A percentile compares a stretch with the other conserved stretches of the same genome.
These are phyloP conservation scores for Penicillium decumbens DNA, from an alignment of 2,329 filamentous ascomycete species.

Conservation along the genomic window DNA sequence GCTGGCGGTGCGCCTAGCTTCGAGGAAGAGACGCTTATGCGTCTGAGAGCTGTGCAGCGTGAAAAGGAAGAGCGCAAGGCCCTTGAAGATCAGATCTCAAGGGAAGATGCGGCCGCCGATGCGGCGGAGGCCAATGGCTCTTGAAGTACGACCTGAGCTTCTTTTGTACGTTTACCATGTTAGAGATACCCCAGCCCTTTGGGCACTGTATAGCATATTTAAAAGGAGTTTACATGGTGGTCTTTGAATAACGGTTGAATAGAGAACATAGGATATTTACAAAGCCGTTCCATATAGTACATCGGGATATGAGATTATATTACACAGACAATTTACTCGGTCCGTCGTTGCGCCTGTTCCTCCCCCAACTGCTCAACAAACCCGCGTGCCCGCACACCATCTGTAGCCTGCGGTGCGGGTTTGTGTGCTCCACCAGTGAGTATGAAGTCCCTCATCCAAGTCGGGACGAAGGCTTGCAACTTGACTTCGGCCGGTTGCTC, in stretches of 20 bases:
- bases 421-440: conserved; percentile 37
- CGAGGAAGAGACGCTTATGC: conserved; percentile 52
- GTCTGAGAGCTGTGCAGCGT: conserved; percentile 54
- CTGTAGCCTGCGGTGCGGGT: conserved; percentile 22
- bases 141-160: neutral
- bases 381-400: conserved; percentile 34
- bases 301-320: neutral
- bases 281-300: conserved; percentile 22
- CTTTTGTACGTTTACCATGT: conserved; percentile 1
- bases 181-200: conserved; percentile 25
- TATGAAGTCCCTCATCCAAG: conserved; percentile 59
- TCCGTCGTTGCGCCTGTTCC: conserved; percentile 24
- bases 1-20: conserved; percentile 35
- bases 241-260: neutral
- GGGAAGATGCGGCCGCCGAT: conserved; percentile 46
- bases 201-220: conserved; percentile 4
- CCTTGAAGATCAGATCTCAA: conserved; percentile 51
- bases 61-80: conserved; percentile 51
- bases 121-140: conserved; percentile 17
- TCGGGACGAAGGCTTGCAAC: conserved; percentile 76
- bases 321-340: conserved; percentile 16
- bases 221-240: neutral
- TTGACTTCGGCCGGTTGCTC: conserved; percentile 47
- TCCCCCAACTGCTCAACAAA: conserved; percentile 38
- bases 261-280: conserved; percentile 20